Conservation (phyloP, 768 basidiomycete species). For the Dendrothele bispora region DNA sequence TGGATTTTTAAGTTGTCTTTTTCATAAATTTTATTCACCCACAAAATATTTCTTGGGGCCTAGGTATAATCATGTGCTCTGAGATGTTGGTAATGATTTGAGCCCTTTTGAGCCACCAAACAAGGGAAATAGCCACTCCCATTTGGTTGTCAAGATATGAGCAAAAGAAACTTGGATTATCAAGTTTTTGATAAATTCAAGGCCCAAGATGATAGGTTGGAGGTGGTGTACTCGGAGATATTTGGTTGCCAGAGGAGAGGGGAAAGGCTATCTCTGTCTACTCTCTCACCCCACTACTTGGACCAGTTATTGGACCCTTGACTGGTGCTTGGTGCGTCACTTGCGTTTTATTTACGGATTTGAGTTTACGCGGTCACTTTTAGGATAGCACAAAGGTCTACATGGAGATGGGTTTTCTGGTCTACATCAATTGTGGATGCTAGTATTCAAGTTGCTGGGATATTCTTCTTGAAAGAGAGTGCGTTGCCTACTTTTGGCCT, state of each 20-base stretch:
- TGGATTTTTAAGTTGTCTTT: too few relatives aligned
- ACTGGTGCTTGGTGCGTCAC: conserved; percentile 69
- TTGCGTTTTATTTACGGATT: neutral
- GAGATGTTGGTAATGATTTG: too few relatives aligned
- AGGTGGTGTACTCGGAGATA: conserved; percentile 67
- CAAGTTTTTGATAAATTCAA: too few relatives aligned
- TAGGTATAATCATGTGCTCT: too few relatives aligned
- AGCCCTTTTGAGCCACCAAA: too few relatives aligned
- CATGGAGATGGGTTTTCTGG: conserved; percentile 82
- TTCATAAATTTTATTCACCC: too few relatives aligned
- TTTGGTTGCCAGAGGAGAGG: conserved; percentile 61
- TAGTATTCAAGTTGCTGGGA: conserved; percentile 50
- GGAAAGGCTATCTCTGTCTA: conserved; percentile 67
- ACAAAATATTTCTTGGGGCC: too few relatives aligned
- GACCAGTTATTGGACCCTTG: conserved; percentile 62
- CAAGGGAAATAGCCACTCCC: too few relatives aligned
- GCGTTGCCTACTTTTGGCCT: conserved; percentile 34
- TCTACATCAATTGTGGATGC: conserved; percentile 59
- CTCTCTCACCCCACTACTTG: conserved; percentile 62
- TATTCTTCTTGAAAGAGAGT: conserved; percentile 67
- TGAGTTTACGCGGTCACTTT: too few relatives aligned
- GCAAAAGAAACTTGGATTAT: too few relatives aligned
- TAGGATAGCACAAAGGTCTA: conserved; percentile 57
- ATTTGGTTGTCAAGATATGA: too few relatives aligned
- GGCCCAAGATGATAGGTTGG: too few relatives aligned